Evolutionary conservation across 768 basidiomycete species (phyloP).

Genomic region (Kwoniella pini): DNA sequence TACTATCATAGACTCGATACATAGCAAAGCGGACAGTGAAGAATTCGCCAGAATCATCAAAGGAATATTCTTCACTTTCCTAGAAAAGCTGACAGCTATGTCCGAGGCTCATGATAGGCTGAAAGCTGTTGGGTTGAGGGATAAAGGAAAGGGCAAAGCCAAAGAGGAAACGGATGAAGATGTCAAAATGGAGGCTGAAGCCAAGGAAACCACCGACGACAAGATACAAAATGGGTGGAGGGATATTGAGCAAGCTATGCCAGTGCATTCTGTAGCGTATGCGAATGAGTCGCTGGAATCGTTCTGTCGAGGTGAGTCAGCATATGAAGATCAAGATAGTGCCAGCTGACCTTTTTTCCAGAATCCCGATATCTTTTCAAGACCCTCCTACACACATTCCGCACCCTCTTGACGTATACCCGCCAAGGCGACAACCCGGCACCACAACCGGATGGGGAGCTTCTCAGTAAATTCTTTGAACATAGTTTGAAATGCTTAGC

Average conservation of each 20-base stretch:
- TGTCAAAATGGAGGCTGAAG: conserved; percentile 32
- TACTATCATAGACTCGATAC: conserved; percentile 78
- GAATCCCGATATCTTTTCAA: conserved; percentile 85
- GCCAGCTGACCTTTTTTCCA: conserved; percentile 46
- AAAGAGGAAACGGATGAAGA: conserved; percentile 34
- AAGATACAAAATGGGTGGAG: conserved; percentile 60
- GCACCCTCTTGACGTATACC: conserved; percentile 71
- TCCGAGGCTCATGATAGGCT: conserved; percentile 56
- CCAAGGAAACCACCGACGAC: conserved; percentile 26
- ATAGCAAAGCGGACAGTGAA: conserved; percentile 69
- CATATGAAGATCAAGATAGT: no score
- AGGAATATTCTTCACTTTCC: conserved; percentile 75
- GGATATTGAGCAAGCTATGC: conserved; percentile 80
- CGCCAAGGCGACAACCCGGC: conserved; percentile 70
- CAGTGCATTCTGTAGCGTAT: conserved; percentile 73
- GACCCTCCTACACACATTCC: conserved; percentile 83
- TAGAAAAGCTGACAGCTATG: conserved; percentile 82
- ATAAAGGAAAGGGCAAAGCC: conserved; percentile 51
- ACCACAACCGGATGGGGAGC: conserved; percentile 75
- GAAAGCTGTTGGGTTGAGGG: conserved; percentile 30
- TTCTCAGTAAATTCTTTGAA: conserved; percentile 84
- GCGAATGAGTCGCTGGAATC: conserved; percentile 77
- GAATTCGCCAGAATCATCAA: conserved; percentile 70
- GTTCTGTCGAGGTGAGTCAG: conserved; percentile 68
- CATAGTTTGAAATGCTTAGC: conserved; percentile 80